Evolutionary conservation across 306 rosid species (phyloP), one percentile per base, ranked within the genome.

Genomic region (Canavalia ensiformis): DNA sequence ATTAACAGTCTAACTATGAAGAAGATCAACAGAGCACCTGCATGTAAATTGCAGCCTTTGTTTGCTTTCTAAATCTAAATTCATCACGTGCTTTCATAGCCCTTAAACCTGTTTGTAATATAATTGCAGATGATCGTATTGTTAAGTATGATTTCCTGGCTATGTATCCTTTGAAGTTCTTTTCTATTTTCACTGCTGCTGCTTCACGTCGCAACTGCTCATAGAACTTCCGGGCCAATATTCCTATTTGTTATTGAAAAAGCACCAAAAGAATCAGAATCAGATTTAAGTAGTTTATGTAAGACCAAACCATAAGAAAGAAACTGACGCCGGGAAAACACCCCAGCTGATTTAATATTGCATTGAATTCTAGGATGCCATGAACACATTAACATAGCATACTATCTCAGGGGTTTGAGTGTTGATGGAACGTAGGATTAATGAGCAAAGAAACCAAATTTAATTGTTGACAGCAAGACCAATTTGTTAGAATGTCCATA

Each of bases 31-130:
- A 81, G 46, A 55, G 73, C 67, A 96, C 99, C 99, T 96, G 98
- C 68, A 96, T 52, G 46, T 72, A 71, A 87, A 90, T 88, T 78
- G 99, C 97, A 70, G 97, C 99, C 89, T 90, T 94, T 10, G 99
- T 92, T 82, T 92, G 97, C 89, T 87, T 96, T 90, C 94, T 94
- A 87, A 90, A 92, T 90, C 98, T 90, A 90, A 90, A 96, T 76
- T 96, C 99, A 88, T 96, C 91, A 60, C 97, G 97, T 81, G 98
- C 98, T 82, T 91, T 92, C 99, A 96, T 96, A 60, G 99, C 91
- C 88, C 99, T 94, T 73, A 93, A 86, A 47, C 99, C 99, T 52
- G 97, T 94, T 88, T 96, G 99, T 85, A 96, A 64, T 84, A 81
- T 82, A 81, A 86, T 86, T 78, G 99, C 95, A 77, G 98, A 90